Evolutionary conservation across 2,329 filamentous ascomycete species (phyloP).

Genomic region (Aspergillus jensenii): DNA sequence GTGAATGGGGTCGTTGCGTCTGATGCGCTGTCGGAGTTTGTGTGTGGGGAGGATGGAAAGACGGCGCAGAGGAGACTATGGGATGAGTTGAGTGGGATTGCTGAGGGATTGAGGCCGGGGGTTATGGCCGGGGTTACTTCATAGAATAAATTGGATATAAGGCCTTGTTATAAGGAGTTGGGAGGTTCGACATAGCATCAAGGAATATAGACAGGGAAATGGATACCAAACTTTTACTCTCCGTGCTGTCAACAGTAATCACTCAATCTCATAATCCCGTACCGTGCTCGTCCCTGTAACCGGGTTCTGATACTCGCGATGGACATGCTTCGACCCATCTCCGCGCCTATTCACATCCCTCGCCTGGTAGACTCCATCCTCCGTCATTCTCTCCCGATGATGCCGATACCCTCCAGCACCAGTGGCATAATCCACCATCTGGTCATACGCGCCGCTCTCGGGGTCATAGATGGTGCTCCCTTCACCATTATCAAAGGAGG

Average conservation of each 20-base stretch:
- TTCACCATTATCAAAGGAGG: neutral
- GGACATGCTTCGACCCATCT: neutral
- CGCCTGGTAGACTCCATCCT: neutral
- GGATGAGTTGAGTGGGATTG: conserved; percentile 42
- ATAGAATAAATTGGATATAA: neutral
- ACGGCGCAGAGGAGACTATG: conserved; percentile 43
- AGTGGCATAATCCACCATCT: neutral
- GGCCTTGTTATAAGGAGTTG: neutral
- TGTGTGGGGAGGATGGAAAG: conserved; percentile 41
- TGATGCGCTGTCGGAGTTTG: conserved; percentile 33
- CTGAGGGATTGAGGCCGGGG: conserved; percentile 46
- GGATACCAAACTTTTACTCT: too few relatives aligned
- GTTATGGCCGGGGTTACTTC: conserved; percentile 20
- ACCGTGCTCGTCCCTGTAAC: neutral
- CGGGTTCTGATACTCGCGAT: conserved; percentile 2
- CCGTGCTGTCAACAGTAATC: too few relatives aligned
- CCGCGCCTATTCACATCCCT: neutral
- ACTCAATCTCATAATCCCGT: neutral
- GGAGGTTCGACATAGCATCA: too few relatives aligned
- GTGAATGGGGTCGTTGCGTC: conserved; percentile 32
- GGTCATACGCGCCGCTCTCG: neutral
- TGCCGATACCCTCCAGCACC: neutral
- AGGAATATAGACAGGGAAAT: neutral
- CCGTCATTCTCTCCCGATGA: conserved; percentile 4
- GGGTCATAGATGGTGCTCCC: conserved; percentile 4